Evolutionary conservation across 768 basidiomycete species (phyloP), one percentile per base, ranked within the genome.

Genomic region (Strobilomyces confusus): DNA sequence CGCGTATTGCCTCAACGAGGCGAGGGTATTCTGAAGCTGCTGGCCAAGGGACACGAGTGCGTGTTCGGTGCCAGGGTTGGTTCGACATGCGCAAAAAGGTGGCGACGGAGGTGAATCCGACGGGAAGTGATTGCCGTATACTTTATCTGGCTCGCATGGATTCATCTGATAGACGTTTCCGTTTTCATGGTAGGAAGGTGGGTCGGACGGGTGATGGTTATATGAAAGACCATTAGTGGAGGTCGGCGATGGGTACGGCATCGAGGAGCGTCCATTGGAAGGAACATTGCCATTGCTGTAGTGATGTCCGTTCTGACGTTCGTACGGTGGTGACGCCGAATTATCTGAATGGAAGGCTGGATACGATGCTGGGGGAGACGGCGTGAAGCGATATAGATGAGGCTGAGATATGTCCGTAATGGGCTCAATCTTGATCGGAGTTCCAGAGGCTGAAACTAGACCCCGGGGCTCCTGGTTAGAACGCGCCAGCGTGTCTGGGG

Each of bases 361-460:
- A 69, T 82, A 81, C 57, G 78, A 77, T 58, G 78, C 74, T 49
- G 75, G 77, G 54, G 80, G 81, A 5, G 84, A 86, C 12, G 82
- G 78, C 19, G 83, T 82, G 71, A 87, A 85, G 56, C 86, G 84
- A 70, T 88, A 87, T 37, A 87, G 76, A 58, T 79, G 77, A 13
- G 79, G 66, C 40, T 72, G 69, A 30, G 76, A 66, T 42, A 75
- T 66, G 22, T 85, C 85, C 47, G 77, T 44, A 32, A 73, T 58
- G 11, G 80, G 78, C 59, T 89, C 87, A 48, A 84, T 80, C 70
- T 89, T 87, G 70, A 86, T 84, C 51, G 82, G 82, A 57, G 78
- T 79, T 59, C 83, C 72, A 38, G 80, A 71, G 15, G 76, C 71
- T 56, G 77, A 72, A 38, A 74, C 68, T 26, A 71, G 68, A 58